Percentiles rank a stretch among this genome's conserved stretches.
phyloP scores from a whole-genome alignment of 805 yeast genomes.

The Kazachstania psychrophila region DNA sequence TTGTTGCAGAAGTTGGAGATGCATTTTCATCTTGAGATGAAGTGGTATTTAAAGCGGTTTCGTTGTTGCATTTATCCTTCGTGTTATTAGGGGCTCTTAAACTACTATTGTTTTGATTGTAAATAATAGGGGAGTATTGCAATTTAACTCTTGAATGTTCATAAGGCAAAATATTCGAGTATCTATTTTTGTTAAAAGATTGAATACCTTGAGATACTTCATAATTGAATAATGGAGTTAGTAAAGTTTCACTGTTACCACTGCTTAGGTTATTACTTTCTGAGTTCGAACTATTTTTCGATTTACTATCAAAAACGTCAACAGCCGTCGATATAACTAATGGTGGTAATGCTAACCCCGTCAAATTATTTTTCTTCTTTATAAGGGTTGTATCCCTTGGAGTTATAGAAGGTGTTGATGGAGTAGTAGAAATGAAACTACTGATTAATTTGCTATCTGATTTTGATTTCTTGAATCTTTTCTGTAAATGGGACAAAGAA shows the following conservation, averaged over 20 bases:
- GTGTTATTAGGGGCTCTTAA: not conserved
- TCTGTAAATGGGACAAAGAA: constrained; percentile 18
- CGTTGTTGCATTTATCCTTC: not conserved
- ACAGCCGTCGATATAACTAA: not conserved
- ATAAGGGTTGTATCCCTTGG: not conserved
- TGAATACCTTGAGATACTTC: constrained; percentile 64
- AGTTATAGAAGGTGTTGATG: too few relatives aligned
- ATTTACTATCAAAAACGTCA: too few relatives aligned
- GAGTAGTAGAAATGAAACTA: too few relatives aligned
- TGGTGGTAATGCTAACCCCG: constrained; percentile 4
- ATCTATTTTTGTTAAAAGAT: constrained; percentile 69
- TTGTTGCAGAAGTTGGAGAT: not conserved
- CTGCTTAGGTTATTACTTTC: constrained; percentile 4
- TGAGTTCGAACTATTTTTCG: not conserved
- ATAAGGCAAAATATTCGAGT: constrained; percentile 77
- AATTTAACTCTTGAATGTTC: constrained; percentile 70
- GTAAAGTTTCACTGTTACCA: constrained; percentile 12
- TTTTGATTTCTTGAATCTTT: constrained; percentile 13
- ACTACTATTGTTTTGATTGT: not conserved
- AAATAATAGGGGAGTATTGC: constrained; percentile 24
- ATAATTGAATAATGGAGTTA: constrained; percentile 27
- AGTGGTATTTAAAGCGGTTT: not conserved
- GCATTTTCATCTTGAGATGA: not conserved
- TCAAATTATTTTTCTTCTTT: not conserved
- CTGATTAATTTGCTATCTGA: too few relatives aligned